Evolutionary conservation across 192 early-diverging fungal genomes (phyloP).

Genomic region (Lobosporangium transversale): DNA sequence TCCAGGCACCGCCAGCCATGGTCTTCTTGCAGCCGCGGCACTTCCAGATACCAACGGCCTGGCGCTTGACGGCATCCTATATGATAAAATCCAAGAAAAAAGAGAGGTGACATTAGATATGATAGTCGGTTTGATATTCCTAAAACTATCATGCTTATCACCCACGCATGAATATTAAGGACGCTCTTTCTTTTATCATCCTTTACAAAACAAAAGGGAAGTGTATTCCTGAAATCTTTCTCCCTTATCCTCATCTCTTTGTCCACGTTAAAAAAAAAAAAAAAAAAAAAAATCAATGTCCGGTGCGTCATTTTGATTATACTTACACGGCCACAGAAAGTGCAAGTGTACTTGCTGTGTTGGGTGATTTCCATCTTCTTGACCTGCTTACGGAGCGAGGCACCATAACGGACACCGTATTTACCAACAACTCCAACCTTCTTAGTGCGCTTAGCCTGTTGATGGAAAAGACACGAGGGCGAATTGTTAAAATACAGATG

Average conservation of each 20-base stretch:
- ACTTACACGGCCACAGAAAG: slow-evolving; percentile 97
- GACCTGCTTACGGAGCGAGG: slow-evolving; percentile 95
- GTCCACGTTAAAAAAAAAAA: too few relatives aligned
- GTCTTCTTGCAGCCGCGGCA: slow-evolving; percentile 95
- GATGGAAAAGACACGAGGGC: not conserved
- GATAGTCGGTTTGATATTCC: too few relatives aligned
- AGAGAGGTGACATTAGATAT: not conserved
- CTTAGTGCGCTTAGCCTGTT: slow-evolving; percentile 92
- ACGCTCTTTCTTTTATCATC: too few relatives aligned
- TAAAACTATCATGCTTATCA: too few relatives aligned
- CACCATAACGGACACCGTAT: slow-evolving; percentile 99
- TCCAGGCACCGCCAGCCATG: slow-evolving; percentile 98
- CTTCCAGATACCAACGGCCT: slow-evolving; percentile 98
- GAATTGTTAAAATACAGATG: too few relatives aligned
- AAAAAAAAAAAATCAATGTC: too few relatives aligned
- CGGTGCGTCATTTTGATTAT: too few relatives aligned
- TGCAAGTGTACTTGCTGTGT: slow-evolving; percentile 99
- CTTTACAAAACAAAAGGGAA: too few relatives aligned
- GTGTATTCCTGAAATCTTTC: too few relatives aligned
- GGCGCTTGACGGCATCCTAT: slow-evolving; percentile 92
- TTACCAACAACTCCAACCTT: slow-evolving; percentile 99
- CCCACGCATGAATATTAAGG: too few relatives aligned
- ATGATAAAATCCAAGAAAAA: slow-evolving; percentile 3
- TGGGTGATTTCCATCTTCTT: slow-evolving; percentile 97
- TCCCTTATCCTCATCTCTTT: too few relatives aligned